Base-by-base conservation (phyloP, 495 filamentous ascomycete genomes). In the Penicillium lagena region DNA sequence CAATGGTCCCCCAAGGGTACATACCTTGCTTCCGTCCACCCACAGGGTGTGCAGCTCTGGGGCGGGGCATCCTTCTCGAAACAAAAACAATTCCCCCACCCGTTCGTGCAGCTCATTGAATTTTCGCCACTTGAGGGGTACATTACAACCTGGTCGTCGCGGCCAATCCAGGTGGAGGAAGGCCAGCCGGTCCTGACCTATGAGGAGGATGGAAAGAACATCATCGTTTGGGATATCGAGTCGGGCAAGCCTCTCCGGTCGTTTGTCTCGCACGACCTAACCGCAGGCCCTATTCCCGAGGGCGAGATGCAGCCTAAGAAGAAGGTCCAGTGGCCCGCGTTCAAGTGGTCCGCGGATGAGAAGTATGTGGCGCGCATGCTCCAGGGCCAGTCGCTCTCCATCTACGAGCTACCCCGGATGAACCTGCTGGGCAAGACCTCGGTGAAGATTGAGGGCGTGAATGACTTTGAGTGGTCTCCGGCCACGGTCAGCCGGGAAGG, bases 171-270 rank as follows among this genome's bases (percentile, higher is more conserved):
- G 47, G 89, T 98, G 29, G 88, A 91, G 33, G 93, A 97, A 59
- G 86, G 87, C 53, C 85, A 90, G 13, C 51, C 58, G 7, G 67
- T 87, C 3, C 69, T 98, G 29, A 82, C 86, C 7, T 66, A 86
- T 47, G 93, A 96, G 59, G 93, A 98, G 60, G 93, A 98, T 54
- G 93, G 93, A 50, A 96, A 97, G 78, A 95, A 96, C 76, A 96
- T 96, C 59, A 86, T 98, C 56, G 88, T 98, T 56, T 98, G 93
- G 93, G 93, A 98, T 66, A 81, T 97, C 42, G 87, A 85, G 50
- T 89, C 93, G 7, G 80, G 81, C 45, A 95, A 94, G 58, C 85
- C 90, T 28, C 73, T 98, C 30, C 86, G 93, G 29, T 96, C 90
- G 0, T 98, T 98, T 60, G 81, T 86, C 22, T 91, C 87, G 43